A percentile compares a stretch with the other conserved stretches of the same genome.
These are phyloP conservation scores for Rhodocollybia butyracea DNA, from an alignment of 768 basidiomycete species.

Conservation along the genomic window DNA sequence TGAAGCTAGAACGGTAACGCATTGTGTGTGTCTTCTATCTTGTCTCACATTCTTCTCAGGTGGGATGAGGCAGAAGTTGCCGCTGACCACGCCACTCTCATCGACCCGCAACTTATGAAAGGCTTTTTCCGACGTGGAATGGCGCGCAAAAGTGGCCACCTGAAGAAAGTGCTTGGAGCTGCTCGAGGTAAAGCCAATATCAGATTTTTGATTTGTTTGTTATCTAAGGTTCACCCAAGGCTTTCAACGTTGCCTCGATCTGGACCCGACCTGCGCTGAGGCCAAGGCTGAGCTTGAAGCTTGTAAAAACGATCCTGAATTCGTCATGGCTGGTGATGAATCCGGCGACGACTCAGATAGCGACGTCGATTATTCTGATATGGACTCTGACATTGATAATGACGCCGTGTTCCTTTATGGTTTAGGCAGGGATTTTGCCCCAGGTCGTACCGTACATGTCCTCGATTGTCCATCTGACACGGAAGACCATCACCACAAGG, in stretches of 20 bases:
- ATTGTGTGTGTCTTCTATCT: neutral
- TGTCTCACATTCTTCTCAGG: neutral
- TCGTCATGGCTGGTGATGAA: neutral
- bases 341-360: neutral
- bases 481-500: slow-evolving; percentile 33
- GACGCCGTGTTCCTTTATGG: neutral
- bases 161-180: neutral
- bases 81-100: neutral
- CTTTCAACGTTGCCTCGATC: neutral
- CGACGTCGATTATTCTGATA: neutral
- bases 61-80: neutral
- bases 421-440: neutral
- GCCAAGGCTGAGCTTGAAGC: neutral
- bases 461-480: slow-evolving; percentile 30
- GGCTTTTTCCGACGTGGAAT: neutral
- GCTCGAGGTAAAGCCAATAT: neutral
- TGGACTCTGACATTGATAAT: neutral
- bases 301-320: neutral
- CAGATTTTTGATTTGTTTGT: neutral
- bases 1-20: neutral
- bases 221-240: neutral
- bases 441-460: neutral
- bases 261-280: neutral
- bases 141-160: neutral
- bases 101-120: neutral